Base-by-base conservation (phyloP, 768 basidiomycete species). In the Polyporus arcularius region DNA sequence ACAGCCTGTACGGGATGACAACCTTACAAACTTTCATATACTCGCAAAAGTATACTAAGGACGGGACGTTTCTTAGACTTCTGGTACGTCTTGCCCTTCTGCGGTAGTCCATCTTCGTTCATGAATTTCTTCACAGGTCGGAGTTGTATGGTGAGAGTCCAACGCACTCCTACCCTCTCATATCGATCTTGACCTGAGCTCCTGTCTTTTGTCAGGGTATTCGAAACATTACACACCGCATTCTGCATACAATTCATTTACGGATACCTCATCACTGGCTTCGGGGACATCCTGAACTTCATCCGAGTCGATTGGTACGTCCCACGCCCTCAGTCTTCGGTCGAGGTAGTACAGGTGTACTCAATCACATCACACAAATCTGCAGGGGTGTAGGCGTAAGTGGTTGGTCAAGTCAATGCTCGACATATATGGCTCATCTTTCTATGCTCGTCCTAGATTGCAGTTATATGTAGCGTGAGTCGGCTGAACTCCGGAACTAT, bases 1-100 rank as follows among this genome's bases (percentile, higher is more conserved):
- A 1, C 15, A 62, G 61, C 2, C 31, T 62, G 28, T 62, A 62
- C 15, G 61, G 61, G n/a, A 62, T 62, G 38, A 62, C 61, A 38
- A 54, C 61, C 9, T 45, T 62, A 3, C 61, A 62, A 45, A 57
- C 61, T 4, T 57, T 57, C 51, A 46, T 57, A 15, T 62, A 57
- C 46, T 62, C 41, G 26, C 61, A 62, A 30, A 47, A 39, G 42
- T 62, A 53, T 43, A 10, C 55, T 3, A 21, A 11, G 15, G 61
- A 62, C 26, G 28, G 28, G 18, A n/a, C 39, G 18, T 9, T 56
- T 15, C 50, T 62, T 38, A 62, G 57, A 14, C 28, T 30, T 30
- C 32, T 57, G 4, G 61, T 57, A 35, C 31, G 50, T 49, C 4
- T 26, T 5, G 5, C 26, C 18, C 11, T n/a, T 31, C 35, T n/a